phyloP scores from a whole-genome alignment of 352 stramenopile genomes.

The Elongisporangium anandrum region DNA sequence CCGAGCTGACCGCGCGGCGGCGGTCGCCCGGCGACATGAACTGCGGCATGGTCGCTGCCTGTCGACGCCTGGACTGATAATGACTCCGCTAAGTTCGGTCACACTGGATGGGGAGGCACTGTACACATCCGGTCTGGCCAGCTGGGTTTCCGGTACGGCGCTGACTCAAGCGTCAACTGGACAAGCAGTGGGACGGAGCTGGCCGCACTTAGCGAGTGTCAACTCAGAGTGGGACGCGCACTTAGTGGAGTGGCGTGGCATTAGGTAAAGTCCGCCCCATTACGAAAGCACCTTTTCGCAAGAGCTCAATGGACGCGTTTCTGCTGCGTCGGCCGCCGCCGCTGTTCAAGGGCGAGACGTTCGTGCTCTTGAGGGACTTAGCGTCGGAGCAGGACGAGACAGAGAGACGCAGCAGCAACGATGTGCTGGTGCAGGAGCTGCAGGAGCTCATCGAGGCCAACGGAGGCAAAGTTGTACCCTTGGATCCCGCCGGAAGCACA shows the following conservation, averaged over 20 bases:
- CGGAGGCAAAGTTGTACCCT: constrained; percentile 25
- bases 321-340: constrained; percentile 26
- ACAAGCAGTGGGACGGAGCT: not conserved
- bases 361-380: constrained; percentile 14
- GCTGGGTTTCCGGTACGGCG: not conserved
- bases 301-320: constrained; percentile 53
- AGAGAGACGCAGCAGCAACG: not conserved
- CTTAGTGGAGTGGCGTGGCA: not conserved
- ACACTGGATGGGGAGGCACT: not conserved
- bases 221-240: not conserved
- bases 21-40: not conserved
- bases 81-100: not conserved
- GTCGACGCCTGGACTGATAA: not conserved
- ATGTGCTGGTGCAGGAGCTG: constrained; percentile 8
- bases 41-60: constrained; percentile 6
- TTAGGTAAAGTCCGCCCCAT: not conserved
- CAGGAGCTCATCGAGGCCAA: constrained; percentile 16
- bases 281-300: not conserved
- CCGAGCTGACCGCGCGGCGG: constrained; percentile 27
- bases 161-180: not conserved
- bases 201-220: not conserved
- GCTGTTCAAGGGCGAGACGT: constrained; percentile 35
- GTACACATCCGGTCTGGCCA: not conserved
- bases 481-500: not conserved
- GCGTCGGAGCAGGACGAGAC: not conserved